Base-by-base conservation (phyloP, 2,329 filamentous ascomycete species). In the Verticillium klebahnii region DNA sequence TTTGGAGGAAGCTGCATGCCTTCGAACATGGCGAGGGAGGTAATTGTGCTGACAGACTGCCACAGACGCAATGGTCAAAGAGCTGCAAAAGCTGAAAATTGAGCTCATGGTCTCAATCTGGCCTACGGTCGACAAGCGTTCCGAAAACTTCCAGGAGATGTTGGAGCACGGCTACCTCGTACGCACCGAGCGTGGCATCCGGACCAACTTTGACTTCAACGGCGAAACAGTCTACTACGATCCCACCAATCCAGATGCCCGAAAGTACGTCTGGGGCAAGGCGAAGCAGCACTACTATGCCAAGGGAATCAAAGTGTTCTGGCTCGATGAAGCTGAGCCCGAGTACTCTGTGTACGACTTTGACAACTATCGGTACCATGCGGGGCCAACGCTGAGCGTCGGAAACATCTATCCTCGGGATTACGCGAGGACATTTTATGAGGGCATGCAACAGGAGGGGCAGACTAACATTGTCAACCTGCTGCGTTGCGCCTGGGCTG, bases 91-190 rank as follows among this genome's bases (percentile, higher is more conserved):
- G 0, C 70, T 89, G 64, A 77, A 78, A 0, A 81, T 89, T 56
- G 85, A 89, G 67, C 77, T 89, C 3, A 89, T 89, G 85, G 85
- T 89, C 0, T 89, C 85, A 0, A 82, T 89, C 65, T 89, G 87
- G 87, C 87, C 87, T 0, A 89, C 85, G 14, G 86, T 90, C 1
- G 85, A 89, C 60, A 79, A 77, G 14, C 68, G 71, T 2, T 85
- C 82, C 0, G 82, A 86, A 52, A 88, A 88, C 69, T 89, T 82
- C 67, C 67, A 78, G 0, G 82, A 88, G 64, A 88, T 89, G 85
- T 72, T 87, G 0, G 83, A 86, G 61, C 76, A 78, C 7, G 87
- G 87, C 0, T 77, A 82, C 4, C 78, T 89, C 2, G 85, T 89
- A 63, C 80, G 85, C 0, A 78, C 77, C 14, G 86, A 89, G 63